Percentiles rank a stretch among this genome's conserved stretches.
phyloP scores from a whole-genome alignment of 169 alveolate genomes.

The Gregarina niphandrodes region DNA sequence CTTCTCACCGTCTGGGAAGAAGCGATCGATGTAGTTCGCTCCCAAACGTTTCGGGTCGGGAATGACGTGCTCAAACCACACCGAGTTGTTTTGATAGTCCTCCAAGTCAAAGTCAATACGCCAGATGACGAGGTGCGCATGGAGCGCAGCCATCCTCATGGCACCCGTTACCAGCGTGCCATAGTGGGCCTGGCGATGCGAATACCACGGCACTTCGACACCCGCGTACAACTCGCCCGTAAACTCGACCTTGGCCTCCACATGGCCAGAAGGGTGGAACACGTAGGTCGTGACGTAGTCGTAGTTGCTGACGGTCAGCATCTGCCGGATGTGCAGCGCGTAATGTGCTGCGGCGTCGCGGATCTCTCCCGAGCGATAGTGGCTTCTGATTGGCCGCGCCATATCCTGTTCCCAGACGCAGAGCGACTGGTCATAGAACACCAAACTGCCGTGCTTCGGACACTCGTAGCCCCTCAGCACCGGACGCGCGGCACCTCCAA shows the following conservation, averaged over 20 bases:
- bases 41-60: constrained; percentile 26
- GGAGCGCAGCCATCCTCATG: constrained; percentile 34
- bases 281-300: constrained; percentile 29
- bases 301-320: constrained; percentile 32
- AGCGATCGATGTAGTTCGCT: constrained; percentile 19
- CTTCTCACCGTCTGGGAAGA: constrained; percentile 23
- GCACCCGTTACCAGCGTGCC: constrained; percentile 32
- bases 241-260: constrained; percentile 24
- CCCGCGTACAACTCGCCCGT: constrained; percentile 40
- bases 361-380: constrained; percentile 28
- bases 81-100: constrained; percentile 19
- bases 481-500: constrained; percentile 31
- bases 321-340: constrained; percentile 21
- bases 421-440: constrained; percentile 21
- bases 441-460: constrained; percentile 23
- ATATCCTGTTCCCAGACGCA: constrained; percentile 29
- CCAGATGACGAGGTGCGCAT: constrained; percentile 33
- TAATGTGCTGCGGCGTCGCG: constrained; percentile 30
- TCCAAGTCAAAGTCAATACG: constrained; percentile 29
- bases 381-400: constrained; percentile 31
- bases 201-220: constrained; percentile 31
- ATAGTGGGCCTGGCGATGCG: constrained; percentile 23
- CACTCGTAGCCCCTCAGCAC: constrained; percentile 32
- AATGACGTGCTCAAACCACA: constrained; percentile 19
- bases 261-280: constrained; percentile 22